Base-by-base conservation (phyloP, 2,329 filamentous ascomycete genomes). In the Colletotrichum aenigma region DNA sequence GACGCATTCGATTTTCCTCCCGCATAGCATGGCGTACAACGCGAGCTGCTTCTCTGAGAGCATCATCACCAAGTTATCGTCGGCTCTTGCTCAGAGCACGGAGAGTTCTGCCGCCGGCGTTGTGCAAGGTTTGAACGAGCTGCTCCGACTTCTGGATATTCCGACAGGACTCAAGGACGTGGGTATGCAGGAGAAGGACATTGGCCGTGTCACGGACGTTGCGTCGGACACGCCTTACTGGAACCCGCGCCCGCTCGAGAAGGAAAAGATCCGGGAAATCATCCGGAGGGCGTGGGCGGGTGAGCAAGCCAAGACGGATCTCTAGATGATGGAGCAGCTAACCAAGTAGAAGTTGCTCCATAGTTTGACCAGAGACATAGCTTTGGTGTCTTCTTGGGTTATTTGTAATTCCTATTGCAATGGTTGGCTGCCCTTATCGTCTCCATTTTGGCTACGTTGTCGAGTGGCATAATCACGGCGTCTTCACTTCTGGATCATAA, bases 231-330 rank as follows among this genome's bases (percentile, higher is more conserved):
- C 90, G 75, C 88, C 89, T 12, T 92, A 92, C 80, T 90, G 88
- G 84, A 92, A 92, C 79, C 91, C 90, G 2, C 84, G 91, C 61
- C 80, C 83, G 24, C 83, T 92, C 60, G 87, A 91, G 81, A 86
- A 84, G 68, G 85, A 82, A 18, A 85, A 85, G 2, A 87, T 92
- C 56, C 84, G 87, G 60, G 90, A 92, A 81, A 78, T 91, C 74
- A 88, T 92, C 62, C 84, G 91, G 70, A 84, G 91, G 60, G 88
- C 88, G 7, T 92, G 89, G 88, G 89, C 88, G 58, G 91, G 90
- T 3, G 90, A 92, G 80, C 84, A 84, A 52, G 89, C 90, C 13
- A 86, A 83, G 74, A 87, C 85, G n/a, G 86, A 91, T 82, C 80
- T 90, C 78, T 91, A 84, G 78, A 48, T 60, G 21, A n/a, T 52